Percentiles rank a stretch among this genome's conserved stretches.
Evolutionary conservation across 495 filamentous ascomycete genomes (phyloP).

Genomic region (Penicillium mononematosum): DNA sequence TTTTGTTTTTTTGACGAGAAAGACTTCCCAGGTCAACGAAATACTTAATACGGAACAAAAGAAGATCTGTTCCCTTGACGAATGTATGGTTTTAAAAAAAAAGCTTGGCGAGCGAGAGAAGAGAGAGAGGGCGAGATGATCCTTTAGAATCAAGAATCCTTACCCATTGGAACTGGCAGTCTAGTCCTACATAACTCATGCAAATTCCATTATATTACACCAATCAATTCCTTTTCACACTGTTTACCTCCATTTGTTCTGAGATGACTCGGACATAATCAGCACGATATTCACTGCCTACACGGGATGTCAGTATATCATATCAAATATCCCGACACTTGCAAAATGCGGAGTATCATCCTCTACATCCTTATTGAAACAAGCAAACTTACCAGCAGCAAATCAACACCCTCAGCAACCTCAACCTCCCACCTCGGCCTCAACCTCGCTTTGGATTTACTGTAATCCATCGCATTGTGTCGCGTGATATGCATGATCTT

Average conservation of each 20-base stretch:
- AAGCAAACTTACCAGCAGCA: conserved; percentile 25
- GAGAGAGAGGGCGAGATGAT: background rate
- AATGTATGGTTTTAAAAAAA: conserved; percentile 33
- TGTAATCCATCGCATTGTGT: conserved; percentile 19
- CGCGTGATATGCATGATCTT: conserved; percentile 23
- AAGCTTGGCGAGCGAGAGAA: conserved; percentile 6
- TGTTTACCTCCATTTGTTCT: background rate
- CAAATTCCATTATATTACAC: background rate
- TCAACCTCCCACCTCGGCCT: conserved; percentile 27
- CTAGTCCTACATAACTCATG: background rate
- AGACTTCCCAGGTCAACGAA: conserved; percentile 10
- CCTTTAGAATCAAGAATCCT: conserved; percentile 5
- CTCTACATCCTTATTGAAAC: background rate
- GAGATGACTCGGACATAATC: conserved; percentile 18
- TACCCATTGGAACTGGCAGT: background rate
- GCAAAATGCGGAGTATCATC: no score
- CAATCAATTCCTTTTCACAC: background rate
- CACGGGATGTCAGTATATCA: background rate
- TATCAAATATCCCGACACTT: background rate
- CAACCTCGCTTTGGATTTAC: conserved; percentile 8
- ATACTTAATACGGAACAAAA: conserved; percentile 24
- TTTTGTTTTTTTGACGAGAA: conserved; percentile 7
- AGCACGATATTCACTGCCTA: conserved; percentile 27
- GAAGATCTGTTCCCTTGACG: conserved; percentile 21
- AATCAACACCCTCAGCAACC: conserved; percentile 29